Conservation (phyloP, 208 protist genomes). For the Leishmania lainsoni region DNA sequence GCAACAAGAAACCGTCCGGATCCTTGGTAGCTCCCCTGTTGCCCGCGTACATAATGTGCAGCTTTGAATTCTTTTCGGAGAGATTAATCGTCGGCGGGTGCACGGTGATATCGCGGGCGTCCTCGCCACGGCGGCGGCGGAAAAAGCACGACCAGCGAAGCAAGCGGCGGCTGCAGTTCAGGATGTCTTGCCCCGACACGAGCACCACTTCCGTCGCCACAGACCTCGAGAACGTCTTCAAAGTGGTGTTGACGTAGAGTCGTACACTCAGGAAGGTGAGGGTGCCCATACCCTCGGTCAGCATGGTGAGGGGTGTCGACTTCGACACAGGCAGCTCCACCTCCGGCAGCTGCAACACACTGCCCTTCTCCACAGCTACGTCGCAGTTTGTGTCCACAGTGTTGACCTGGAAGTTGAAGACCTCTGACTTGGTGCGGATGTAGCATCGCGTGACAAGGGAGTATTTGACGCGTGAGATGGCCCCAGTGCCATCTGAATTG, state of each 20-base stretch:
- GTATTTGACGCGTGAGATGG: constrained; percentile 56
- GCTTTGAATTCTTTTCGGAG: constrained; percentile 30
- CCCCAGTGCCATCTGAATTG: constrained; percentile 52
- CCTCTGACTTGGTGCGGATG: constrained; percentile 45
- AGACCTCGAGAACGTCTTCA: constrained; percentile 50
- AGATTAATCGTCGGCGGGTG: constrained; percentile 33
- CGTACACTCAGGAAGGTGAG: constrained; percentile 58
- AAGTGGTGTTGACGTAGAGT: constrained; percentile 34
- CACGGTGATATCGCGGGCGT: constrained; percentile 22
- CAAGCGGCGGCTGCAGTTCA: constrained; percentile 42
- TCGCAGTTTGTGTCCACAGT: constrained; percentile 18
- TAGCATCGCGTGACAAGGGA: constrained; percentile 45
- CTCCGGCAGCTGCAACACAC: constrained; percentile 35
- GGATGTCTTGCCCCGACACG: constrained; percentile 43
- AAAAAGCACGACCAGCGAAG: constrained; percentile 69
- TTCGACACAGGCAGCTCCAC: constrained; percentile 41
- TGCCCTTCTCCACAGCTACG: constrained; percentile 43
- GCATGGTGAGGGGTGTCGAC: constrained; percentile 52
- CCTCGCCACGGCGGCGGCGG: constrained; percentile 18
- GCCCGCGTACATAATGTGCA: constrained; percentile 19
- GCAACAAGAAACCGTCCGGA: not conserved
- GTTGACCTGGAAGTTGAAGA: constrained; percentile 26
- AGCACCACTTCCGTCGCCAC: constrained; percentile 70
- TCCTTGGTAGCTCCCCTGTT: not conserved
- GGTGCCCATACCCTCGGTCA: constrained; percentile 51